Conservation (phyloP, 495 filamentous ascomycete genomes). For the Delitschia confertaspora region DNA sequence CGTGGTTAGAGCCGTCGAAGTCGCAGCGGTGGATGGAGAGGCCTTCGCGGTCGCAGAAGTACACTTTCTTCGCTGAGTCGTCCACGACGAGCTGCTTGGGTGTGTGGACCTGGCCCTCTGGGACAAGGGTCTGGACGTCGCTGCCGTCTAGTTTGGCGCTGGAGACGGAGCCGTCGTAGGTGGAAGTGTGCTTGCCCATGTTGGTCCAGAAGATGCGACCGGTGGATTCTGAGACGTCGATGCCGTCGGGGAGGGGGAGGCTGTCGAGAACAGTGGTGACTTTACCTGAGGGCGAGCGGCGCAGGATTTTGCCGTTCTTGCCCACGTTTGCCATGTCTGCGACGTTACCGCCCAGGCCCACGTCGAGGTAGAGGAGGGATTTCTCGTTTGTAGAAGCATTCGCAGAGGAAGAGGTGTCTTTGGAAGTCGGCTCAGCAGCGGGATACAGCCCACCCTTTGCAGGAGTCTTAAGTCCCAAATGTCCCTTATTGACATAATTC, state of each 20-base stretch:
- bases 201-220: constrained; percentile 47
- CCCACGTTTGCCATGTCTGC: not conserved
- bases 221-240: constrained; percentile 34
- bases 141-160: constrained; percentile 41
- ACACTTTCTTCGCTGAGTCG: constrained; percentile 33
- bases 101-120: constrained; percentile 39
- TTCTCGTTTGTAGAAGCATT: not conserved
- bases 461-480: constrained; percentile 30
- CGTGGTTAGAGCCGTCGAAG: constrained; percentile 41
- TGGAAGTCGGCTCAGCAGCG: too few species aligned
- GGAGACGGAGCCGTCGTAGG: constrained; percentile 40
- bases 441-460: constrained; percentile 35
- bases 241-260: constrained; percentile 42
- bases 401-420: not conserved
- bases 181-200: constrained; percentile 38
- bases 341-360: constrained; percentile 7
- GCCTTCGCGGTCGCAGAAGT: constrained; percentile 50
- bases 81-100: constrained; percentile 46
- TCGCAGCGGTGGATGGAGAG: constrained; percentile 40
- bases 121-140: constrained; percentile 35
- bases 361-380: constrained; percentile 4
- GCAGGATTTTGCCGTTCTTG: not conserved
- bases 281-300: not conserved
- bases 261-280: constrained; percentile 25
- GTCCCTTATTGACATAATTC: constrained; percentile 31